These are phyloP conservation scores for Hemisphaericaspora subhashii DNA, from an alignment of 1,139 yeast species.

Conservation along the genomic window DNA sequence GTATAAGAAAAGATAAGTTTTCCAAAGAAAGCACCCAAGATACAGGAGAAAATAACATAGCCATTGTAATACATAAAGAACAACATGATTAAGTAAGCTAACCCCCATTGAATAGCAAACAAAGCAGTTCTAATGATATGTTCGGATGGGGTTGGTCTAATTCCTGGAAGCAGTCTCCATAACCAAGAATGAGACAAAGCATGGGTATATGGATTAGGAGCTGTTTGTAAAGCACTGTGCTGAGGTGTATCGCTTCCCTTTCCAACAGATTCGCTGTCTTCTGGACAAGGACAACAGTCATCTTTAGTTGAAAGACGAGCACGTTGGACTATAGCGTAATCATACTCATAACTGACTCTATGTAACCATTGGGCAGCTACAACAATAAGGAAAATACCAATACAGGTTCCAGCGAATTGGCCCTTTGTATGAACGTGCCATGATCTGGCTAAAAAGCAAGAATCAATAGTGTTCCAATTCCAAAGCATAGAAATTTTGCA, in stretches of 20 bases:
- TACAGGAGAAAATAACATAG: constrained; percentile 60
- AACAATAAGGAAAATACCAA: constrained; percentile 61
- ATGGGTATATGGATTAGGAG: constrained; percentile 24
- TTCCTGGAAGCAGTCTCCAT: constrained; percentile 15
- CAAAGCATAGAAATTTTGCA: constrained; percentile 44
- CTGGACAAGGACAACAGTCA: constrained; percentile 1
- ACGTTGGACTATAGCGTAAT: constrained; percentile 18
- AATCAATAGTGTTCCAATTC: constrained; percentile 53
- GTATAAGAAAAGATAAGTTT: constrained; percentile 46
- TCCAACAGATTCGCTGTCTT: constrained; percentile 4
- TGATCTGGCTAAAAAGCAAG: constrained; percentile 60
- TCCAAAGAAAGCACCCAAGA: constrained; percentile 63
- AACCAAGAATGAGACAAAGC: constrained; percentile 46
- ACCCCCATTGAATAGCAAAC: constrained; percentile 61
- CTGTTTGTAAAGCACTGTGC: neutral
- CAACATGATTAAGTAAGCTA: constrained; percentile 65
- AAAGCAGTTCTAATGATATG: constrained; percentile 50
- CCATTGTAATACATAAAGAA: constrained; percentile 76
- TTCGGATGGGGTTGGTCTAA: constrained; percentile 42
- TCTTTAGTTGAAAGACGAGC: neutral
- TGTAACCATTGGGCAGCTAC: constrained; percentile 58
- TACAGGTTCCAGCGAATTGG: constrained; percentile 69
- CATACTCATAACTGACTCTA: constrained; percentile 57
- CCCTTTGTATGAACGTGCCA: constrained; percentile 66
- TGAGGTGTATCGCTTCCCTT: constrained; percentile 1